Conservation (phyloP, 2,329 filamentous ascomycete genomes). For the Cucurbitaria berberidis region DNA sequence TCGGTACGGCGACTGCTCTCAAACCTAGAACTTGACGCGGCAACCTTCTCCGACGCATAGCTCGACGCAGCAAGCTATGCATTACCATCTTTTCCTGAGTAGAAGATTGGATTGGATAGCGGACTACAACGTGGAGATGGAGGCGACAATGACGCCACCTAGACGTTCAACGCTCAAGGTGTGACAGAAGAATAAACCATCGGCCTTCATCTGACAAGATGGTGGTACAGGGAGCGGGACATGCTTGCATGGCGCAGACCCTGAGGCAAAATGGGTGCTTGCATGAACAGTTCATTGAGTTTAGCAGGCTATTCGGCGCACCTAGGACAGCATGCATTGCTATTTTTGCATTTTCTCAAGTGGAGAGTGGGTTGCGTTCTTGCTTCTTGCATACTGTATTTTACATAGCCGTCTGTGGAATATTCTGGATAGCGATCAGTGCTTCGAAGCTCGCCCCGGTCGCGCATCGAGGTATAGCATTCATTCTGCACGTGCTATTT, state of each 20-base stretch:
- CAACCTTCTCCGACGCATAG: too few relatives aligned
- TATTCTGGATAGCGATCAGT: neutral
- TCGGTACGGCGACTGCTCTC: neutral
- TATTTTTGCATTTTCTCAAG: neutral
- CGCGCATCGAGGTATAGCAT: neutral
- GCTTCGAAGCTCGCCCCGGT: neutral
- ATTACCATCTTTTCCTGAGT: too few relatives aligned
- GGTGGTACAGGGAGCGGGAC: neutral
- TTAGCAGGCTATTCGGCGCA: neutral
- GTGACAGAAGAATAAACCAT: neutral
- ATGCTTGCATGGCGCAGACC: neutral
- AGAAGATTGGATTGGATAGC: too few relatives aligned
- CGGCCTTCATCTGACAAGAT: neutral
- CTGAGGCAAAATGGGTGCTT: neutral
- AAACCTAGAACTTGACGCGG: neutral
- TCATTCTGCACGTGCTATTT: neutral
- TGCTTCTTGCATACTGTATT: conserved; percentile 32
- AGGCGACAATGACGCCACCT: neutral
- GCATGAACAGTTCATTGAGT: neutral
- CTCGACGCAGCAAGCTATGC: too few relatives aligned
- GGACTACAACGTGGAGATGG: neutral
- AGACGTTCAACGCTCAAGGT: neutral
- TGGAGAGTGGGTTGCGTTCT: conserved; percentile 1
- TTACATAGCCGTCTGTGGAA: conserved; percentile 23
- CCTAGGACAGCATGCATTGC: neutral